phyloP scores from a whole-genome alignment of 179 eudicot species.

The Patellifolia procumbens region DNA sequence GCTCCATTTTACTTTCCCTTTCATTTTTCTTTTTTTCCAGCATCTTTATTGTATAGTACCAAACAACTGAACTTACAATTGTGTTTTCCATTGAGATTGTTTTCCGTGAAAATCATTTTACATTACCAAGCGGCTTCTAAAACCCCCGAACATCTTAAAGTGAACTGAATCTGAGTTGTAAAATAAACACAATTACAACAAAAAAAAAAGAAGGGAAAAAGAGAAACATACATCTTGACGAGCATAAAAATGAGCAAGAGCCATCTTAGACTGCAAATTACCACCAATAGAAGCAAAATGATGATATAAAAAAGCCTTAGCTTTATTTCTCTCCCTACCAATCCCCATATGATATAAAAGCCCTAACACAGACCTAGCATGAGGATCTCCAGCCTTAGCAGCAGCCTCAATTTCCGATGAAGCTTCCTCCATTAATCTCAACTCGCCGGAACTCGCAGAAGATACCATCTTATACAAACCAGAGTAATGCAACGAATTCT shows the following conservation, averaged over 20 bases:
- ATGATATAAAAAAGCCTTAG: slow-evolving; percentile 78
- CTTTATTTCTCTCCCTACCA: slow-evolving; percentile 51
- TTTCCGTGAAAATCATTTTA: no score
- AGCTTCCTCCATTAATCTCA: slow-evolving; percentile 60
- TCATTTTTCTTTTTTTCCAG: no score
- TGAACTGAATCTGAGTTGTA: no score
- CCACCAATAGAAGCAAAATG: slow-evolving; percentile 75
- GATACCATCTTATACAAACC: slow-evolving; percentile 56
- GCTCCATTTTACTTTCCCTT: no score
- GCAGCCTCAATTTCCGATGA: slow-evolving; percentile 63
- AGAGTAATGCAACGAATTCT: slow-evolving; percentile 39
- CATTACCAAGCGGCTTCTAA: no score
- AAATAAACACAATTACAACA: no score
- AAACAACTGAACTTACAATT: no score
- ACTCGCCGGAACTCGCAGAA: slow-evolving; percentile 57
- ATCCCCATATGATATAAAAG: slow-evolving; percentile 74
- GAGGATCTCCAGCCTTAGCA: slow-evolving; percentile 57
- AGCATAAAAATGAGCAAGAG: slow-evolving; percentile 70
- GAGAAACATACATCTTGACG: slow-evolving; percentile 63
- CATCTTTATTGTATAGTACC: no score
- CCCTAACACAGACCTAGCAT: slow-evolving; percentile 80
- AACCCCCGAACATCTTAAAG: no score
- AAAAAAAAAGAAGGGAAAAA: no score
- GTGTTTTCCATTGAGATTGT: no score
- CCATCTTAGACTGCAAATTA: slow-evolving; percentile 88